These are phyloP conservation scores for Sinapis alba DNA, from an alignment of 441 rosid genomes.

Conservation along the genomic window DNA sequence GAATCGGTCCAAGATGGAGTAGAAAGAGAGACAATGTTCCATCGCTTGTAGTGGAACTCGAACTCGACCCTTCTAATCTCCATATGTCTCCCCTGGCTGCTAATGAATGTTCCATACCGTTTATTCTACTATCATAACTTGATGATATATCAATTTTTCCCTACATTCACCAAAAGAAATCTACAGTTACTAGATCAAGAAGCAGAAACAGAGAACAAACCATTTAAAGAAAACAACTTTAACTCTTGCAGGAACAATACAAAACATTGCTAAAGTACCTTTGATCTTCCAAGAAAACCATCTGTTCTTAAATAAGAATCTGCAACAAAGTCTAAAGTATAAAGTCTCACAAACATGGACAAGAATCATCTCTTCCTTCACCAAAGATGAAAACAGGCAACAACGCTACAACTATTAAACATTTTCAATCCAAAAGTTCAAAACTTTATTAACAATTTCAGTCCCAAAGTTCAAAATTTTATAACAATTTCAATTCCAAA, in stretches of 20 bases:
- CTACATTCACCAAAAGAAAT: slow-evolving; percentile 43
- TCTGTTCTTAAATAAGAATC: slow-evolving; percentile 52
- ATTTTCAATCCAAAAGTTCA: no score
- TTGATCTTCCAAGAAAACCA: slow-evolving; percentile 60
- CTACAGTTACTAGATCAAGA: not conserved
- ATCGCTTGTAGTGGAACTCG: slow-evolving; percentile 48
- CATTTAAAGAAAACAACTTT: not conserved
- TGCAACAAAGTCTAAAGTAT: no score
- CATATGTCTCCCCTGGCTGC: slow-evolving; percentile 92
- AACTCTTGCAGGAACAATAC: no score
- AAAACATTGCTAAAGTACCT: no score
- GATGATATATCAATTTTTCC: slow-evolving; percentile 74
- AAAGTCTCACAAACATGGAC: no score
- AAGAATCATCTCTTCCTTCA: no score
- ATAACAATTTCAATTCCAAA: no score
- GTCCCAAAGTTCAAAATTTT: no score
- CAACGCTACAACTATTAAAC: no score
- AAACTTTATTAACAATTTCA: no score
- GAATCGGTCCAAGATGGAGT: slow-evolving; percentile 91
- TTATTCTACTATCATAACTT: slow-evolving; percentile 77
- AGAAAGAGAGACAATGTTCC: slow-evolving; percentile 80
- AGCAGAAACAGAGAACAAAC: slow-evolving; percentile 2
- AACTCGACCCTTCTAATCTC: slow-evolving; percentile 88
- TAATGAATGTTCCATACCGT: slow-evolving; percentile 68
- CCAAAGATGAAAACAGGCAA: no score